phyloP scores from a whole-genome alignment of 1,284 basidiomycete species.

The Tylopilus sp. region DNA sequence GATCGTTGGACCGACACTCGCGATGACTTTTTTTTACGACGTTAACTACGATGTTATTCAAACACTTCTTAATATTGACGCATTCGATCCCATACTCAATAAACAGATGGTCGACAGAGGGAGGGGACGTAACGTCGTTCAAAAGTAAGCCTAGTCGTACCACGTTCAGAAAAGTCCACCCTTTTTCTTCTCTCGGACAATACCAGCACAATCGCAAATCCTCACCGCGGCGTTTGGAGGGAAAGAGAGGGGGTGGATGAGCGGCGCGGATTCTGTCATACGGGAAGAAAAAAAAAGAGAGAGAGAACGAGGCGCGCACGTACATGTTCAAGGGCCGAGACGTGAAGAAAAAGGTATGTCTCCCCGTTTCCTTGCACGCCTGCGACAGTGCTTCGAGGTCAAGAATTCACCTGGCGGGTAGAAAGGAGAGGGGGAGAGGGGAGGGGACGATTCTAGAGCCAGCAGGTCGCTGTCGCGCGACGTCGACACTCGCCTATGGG shows the following conservation, averaged over 20 bases:
- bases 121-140: slow-evolving; percentile 2
- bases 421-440: neutral
- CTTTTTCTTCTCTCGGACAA: neutral
- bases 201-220: neutral
- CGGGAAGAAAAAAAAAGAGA: too few relatives aligned
- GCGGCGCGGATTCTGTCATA: neutral
- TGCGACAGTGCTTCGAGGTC: slow-evolving; percentile 61
- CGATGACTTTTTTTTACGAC: slow-evolving; percentile 29
- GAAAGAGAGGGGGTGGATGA: neutral
- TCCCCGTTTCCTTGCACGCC: slow-evolving; percentile 50
- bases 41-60: slow-evolving; percentile 21
- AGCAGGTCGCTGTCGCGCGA: neutral
- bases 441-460: neutral
- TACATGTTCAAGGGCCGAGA: slow-evolving; percentile 73
- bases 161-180: slow-evolving; percentile 1
- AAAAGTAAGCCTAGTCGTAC: slow-evolving; percentile 29
- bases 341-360: slow-evolving; percentile 70
- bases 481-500: slow-evolving; percentile 48
- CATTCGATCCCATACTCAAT: neutral
- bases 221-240: slow-evolving; percentile 65
- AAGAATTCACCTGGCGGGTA: slow-evolving; percentile 59
- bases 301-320: slow-evolving; percentile 21
- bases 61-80: slow-evolving; percentile 19
- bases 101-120: neutral
- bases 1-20: slow-evolving; percentile 7